These are phyloP conservation scores for Malus fusca DNA, from an alignment of 306 rosid genomes.

Conservation along the genomic window DNA sequence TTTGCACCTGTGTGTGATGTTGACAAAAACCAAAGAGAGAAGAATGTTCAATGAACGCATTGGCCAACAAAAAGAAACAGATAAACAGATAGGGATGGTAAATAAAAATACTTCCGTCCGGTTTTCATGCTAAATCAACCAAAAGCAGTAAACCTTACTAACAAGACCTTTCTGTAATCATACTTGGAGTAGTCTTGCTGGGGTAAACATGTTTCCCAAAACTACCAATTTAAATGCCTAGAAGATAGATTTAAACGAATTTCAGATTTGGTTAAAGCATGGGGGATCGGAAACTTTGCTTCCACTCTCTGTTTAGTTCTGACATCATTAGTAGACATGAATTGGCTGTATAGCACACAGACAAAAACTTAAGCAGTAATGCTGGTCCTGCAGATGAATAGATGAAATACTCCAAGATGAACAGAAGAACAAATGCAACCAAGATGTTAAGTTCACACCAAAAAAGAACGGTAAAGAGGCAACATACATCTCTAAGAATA, in stretches of 20 bases:
- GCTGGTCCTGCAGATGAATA: not conserved
- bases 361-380: not conserved
- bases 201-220: not conserved
- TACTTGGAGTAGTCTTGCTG: not conserved
- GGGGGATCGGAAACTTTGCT: not conserved
- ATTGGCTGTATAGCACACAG: not conserved
- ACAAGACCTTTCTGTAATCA: not conserved
- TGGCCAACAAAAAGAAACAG: not conserved
- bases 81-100: not conserved
- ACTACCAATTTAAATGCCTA: not conserved
- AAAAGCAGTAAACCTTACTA: not conserved
- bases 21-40: slow-evolving; percentile 7
- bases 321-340: not conserved
- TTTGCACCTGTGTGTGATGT: slow-evolving; percentile 57
- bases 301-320: not conserved
- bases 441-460: not conserved
- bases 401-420: not conserved
- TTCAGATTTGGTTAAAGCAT: not conserved
- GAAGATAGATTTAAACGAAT: not conserved
- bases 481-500: slow-evolving; percentile 72
- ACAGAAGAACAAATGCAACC: slow-evolving; percentile 6
- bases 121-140: too few species aligned
- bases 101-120: too few species aligned
- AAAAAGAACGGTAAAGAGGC: slow-evolving; percentile 2
- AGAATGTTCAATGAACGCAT: slow-evolving; percentile 6